Base-by-base conservation (phyloP, 495 filamentous ascomycete genomes). In the Terfezia claveryi region DNA sequence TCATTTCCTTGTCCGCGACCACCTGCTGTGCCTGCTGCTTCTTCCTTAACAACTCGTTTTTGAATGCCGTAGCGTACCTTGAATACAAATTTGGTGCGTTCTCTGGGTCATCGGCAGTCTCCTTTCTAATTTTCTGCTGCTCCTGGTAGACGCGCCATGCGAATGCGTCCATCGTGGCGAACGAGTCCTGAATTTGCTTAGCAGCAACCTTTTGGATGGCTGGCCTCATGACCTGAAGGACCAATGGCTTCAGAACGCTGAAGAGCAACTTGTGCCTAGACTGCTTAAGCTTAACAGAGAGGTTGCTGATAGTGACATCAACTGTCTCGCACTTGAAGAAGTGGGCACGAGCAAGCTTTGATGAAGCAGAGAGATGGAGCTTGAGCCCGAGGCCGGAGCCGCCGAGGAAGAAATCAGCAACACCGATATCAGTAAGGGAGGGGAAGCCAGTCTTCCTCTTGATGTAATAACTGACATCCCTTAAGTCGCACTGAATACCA, bases 391-490 rank as follows among this genome's bases (percentile, higher is more conserved):
- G 81, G 41, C 91, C 91, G 32, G 80, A 74, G 52, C 92, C 91
- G 38, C 81, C 85, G 50, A 98, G 76, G 69, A 85, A 80, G 65
- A 98, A 81, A 63, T 96, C 86, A 72, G 85, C 84, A 36, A 98
- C 70, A 69, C 91, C 91, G 4, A 76, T 82, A 63, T 98, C 91
- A 50, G 78, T 87, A 66, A 98, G 73, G 11, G 83, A 77, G 2
- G 89, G 92, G 73, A 95, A 95, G 49, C 92, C 92, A 65, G 92
- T 73, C 75, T 98, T 98, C 70, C 81, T 83, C 69, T 92, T 87
- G 72, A 98, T 75, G 67, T 94, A 89, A 73, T 92, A 98, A 72
- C 81, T 83, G 53, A 98, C 83, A 68, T 96, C 91, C 59, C 76
- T 73, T 62, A 89, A 68, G 58, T 88, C 84, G 74, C 83, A 83